Conservation (phyloP, 2,329 filamentous ascomycete genomes). For the Coniochaeta hoffmannii region DNA sequence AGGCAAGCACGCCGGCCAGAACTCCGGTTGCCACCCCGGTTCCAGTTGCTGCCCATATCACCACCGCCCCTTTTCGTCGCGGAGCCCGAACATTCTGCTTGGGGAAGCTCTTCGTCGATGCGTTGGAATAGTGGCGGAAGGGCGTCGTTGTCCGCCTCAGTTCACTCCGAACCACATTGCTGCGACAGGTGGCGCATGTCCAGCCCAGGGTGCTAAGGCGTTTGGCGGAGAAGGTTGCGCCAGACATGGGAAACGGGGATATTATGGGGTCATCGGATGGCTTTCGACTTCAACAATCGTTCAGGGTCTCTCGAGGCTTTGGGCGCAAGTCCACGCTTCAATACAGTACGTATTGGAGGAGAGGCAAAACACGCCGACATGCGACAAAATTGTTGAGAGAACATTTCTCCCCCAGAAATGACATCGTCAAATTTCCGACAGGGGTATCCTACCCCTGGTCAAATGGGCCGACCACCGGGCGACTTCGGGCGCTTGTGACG, state of each 20-base stretch:
- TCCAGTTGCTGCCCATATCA: slow-evolving; percentile 44
- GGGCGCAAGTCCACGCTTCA: not conserved
- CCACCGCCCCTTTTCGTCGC: slow-evolving; percentile 21
- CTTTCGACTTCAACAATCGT: not conserved
- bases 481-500: not conserved
- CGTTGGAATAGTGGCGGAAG: slow-evolving; percentile 12
- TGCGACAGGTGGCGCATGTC: slow-evolving; percentile 20
- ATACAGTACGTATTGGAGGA: not conserved
- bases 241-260: not conserved
- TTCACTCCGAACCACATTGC: slow-evolving; percentile 6
- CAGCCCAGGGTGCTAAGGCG: slow-evolving; percentile 13
- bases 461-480: not conserved
- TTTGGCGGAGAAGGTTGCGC: slow-evolving; percentile 3
- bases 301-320: not conserved
- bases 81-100: slow-evolving; percentile 8
- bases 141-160: slow-evolving; percentile 4
- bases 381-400: not conserved
- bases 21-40: slow-evolving; percentile 39
- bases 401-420: not conserved
- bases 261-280: not conserved
- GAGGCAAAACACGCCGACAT: not conserved
- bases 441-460: not conserved
- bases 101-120: slow-evolving; percentile 5
- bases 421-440: not conserved
- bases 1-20: slow-evolving; percentile 32